Evolutionary conservation across 208 protist species (phyloP).

Genomic region (Wallacemonas sp.): DNA sequence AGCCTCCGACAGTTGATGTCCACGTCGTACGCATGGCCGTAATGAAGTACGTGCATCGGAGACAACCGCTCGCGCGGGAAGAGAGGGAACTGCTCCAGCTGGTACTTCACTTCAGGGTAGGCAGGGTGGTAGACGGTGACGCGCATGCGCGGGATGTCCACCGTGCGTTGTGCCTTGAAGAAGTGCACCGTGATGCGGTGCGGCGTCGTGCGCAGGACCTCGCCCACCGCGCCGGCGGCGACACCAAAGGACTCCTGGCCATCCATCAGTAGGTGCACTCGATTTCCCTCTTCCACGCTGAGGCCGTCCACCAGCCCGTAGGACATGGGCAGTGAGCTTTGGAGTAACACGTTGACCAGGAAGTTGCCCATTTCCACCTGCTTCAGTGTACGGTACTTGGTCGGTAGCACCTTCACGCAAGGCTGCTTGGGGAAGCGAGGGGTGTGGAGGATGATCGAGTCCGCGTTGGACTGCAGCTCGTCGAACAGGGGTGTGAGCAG

Average conservation of each 20-base stretch:
- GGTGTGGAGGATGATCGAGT: constrained; percentile 52
- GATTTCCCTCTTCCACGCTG: constrained; percentile 67
- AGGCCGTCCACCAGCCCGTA: constrained; percentile 68
- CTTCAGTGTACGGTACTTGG: constrained; percentile 59
- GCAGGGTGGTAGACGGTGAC: constrained; percentile 63
- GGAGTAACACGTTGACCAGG: constrained; percentile 69
- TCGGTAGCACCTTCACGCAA: constrained; percentile 48
- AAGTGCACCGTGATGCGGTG: constrained; percentile 84
- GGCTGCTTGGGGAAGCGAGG: constrained; percentile 80
- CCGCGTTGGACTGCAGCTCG: constrained; percentile 65
- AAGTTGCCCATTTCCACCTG: constrained; percentile 80
- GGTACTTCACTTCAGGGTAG: constrained; percentile 76
- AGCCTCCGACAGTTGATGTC: constrained; percentile 77
- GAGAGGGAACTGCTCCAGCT: constrained; percentile 83
- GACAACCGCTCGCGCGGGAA: constrained; percentile 72
- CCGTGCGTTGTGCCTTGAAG: constrained; percentile 60
- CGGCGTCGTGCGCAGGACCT: constrained; percentile 72
- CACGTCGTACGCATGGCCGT: constrained; percentile 52
- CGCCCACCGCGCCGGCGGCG: constrained; percentile 70
- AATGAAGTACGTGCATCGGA: constrained; percentile 55
- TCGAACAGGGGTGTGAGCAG: constrained; percentile 26
- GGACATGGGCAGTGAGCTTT: constrained; percentile 44
- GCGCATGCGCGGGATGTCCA: constrained; percentile 78
- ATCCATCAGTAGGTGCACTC: constrained; percentile 74
- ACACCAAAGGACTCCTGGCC: constrained; percentile 51